phyloP scores from a whole-genome alignment of 2,329 filamentous ascomycete genomes.

The Lojkania enalia region DNA sequence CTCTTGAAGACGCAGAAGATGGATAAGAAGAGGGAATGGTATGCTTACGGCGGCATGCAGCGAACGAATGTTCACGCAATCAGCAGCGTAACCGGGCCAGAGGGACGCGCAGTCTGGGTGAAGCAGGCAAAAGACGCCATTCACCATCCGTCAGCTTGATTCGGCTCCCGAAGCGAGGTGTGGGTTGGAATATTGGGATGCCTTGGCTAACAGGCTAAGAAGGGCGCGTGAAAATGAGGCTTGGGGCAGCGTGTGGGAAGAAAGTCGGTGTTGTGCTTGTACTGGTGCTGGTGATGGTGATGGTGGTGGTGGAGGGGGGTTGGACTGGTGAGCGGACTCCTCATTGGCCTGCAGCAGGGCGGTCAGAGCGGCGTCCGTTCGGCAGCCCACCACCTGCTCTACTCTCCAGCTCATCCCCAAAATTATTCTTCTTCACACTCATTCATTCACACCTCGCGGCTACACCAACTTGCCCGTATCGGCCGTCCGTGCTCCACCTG shows the following conservation, averaged over 20 bases:
- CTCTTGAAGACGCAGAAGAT: conserved; percentile 1
- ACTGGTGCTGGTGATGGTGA: not conserved
- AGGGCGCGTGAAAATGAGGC: conserved; percentile 4
- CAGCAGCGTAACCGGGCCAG: conserved; percentile 10
- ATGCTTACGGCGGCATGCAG: not conserved
- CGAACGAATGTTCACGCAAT: conserved; percentile 35
- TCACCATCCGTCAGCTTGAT: conserved; percentile 28
- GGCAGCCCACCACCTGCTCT: conserved; percentile 13
- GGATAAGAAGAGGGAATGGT: conserved; percentile 1
- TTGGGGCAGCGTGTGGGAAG: conserved; percentile 2
- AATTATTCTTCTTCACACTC: no score
- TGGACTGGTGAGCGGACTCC: not conserved
- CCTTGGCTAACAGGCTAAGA: conserved; percentile 20
- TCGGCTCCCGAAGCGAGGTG: conserved; percentile 26
- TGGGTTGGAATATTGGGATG: conserved; percentile 25
- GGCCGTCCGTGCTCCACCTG: conserved; percentile 15
- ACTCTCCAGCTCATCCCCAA: no score
- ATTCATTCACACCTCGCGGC: conserved; percentile 5
- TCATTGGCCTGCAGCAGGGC: conserved; percentile 1
- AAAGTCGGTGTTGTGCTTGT: not conserved
- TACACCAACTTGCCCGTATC: not conserved
- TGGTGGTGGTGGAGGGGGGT: not conserved
- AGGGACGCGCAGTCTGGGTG: conserved; percentile 21
- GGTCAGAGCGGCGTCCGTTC: not conserved
- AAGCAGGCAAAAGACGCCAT: conserved; percentile 13